Conservation (phyloP, 2,329 filamentous ascomycete species). For the Ophiostoma australiae region DNA sequence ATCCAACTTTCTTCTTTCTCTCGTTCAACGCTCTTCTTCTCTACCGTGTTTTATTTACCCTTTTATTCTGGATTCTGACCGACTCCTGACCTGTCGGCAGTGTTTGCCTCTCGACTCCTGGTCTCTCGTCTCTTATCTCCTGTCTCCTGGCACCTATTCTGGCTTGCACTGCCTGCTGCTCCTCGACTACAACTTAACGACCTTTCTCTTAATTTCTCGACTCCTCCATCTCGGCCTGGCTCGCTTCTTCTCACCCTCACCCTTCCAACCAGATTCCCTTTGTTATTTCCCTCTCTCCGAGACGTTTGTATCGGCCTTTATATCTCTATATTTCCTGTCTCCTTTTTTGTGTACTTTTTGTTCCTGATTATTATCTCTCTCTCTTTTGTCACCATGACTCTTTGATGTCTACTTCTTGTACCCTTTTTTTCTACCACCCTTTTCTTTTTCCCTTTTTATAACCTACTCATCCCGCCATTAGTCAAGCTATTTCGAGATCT, state of each 20-base stretch:
- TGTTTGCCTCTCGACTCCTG: background rate
- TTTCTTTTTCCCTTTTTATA: background rate
- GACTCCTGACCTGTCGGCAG: background rate
- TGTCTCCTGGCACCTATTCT: too few relatives aligned
- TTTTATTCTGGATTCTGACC: background rate
- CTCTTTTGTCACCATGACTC: slow-evolving; percentile 15
- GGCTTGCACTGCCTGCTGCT: too few relatives aligned
- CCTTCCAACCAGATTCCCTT: slow-evolving; percentile 3
- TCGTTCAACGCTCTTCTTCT: slow-evolving; percentile 16
- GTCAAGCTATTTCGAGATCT: background rate
- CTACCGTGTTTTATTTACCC: slow-evolving; percentile 17
- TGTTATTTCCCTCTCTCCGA: background rate
- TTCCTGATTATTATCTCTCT: slow-evolving; percentile 1
- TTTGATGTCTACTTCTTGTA: slow-evolving; percentile 15
- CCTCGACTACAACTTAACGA: background rate
- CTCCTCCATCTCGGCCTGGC: background rate
- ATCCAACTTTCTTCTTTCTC: slow-evolving; percentile 22
- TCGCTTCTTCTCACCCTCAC: background rate
- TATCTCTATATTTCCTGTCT: background rate
- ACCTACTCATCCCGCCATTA: background rate
- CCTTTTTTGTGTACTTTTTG: background rate
- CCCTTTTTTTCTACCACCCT: background rate
- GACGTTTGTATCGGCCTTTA: background rate
- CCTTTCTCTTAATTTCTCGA: background rate
- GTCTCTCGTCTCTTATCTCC: background rate